Conservation (phyloP, 2,329 filamentous ascomycete genomes). For the Fusarium sterilihyphosum region DNA sequence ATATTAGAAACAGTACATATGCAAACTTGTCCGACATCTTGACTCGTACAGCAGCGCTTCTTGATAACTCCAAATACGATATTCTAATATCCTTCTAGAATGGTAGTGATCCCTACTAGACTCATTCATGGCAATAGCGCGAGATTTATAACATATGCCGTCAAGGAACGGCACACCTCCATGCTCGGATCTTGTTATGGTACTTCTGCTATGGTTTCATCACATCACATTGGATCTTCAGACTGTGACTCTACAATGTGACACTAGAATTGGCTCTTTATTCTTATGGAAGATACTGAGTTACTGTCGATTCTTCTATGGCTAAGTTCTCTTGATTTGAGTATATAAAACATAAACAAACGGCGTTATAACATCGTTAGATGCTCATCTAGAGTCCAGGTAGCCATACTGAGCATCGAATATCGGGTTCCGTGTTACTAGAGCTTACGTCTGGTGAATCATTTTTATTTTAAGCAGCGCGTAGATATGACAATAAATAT, state of each 20-base stretch:
- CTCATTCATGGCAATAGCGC: not conserved
- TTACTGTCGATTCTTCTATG: fast-evolving
- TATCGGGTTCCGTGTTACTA: fast-evolving
- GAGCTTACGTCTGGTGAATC: not conserved
- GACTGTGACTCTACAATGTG: not conserved
- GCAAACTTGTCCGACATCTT: not conserved
- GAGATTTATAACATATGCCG: not conserved
- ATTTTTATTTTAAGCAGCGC: not conserved
- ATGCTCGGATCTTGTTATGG: not conserved
- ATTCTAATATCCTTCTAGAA: not conserved
- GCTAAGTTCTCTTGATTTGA: too few species aligned
- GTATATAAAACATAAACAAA: too few species aligned
- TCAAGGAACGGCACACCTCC: not conserved
- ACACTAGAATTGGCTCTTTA: fast-evolving
- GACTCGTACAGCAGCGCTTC: not conserved
- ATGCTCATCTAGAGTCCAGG: too few species aligned
- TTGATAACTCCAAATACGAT: not conserved
- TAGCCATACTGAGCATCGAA: not conserved
- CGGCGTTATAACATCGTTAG: too few species aligned
- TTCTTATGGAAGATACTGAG: fast-evolving
- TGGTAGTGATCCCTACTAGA: not conserved
- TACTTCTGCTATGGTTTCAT: not conserved
- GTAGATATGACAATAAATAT: fast-evolving
- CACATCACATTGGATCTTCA: too few species aligned
- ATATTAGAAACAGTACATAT: not conserved